Evolutionary conservation across 2,329 filamentous ascomycete species (phyloP), one percentile per base, ranked within the genome.

Genomic region (Talaromyces sp.): DNA sequence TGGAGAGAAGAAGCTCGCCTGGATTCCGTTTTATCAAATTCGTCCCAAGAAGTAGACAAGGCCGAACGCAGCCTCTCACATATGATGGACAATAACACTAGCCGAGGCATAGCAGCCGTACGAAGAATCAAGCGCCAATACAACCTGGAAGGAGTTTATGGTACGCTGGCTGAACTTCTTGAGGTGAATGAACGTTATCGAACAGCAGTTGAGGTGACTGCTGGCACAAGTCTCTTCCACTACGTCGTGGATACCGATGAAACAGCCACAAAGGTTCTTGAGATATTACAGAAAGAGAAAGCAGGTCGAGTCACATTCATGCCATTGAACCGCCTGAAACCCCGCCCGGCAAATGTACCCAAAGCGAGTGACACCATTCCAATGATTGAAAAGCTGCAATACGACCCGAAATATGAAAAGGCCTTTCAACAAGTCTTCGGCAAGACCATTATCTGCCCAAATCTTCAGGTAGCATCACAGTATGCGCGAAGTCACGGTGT

Each of bases 381-480:
- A 1, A 86, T 99, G 71, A 83, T 97, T 65, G 90, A 88, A 73
- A 97, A 96, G 78, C 86, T 98, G 67, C 85, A 87, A 58, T 99
- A 89, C 73, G 90, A 97, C 61, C 74, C 84, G 1, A 83, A 81
- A 67, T 97, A 89, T 71, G 92, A 96, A 66, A 90, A 88, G 71
- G 95, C 95, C 0, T 95, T 99, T 76, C 89, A 91, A 74, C 93
- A 97, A 75, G 92, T 99, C 0, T 99, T 99, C 78, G 95, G 93
- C 56, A 96, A 92, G 77, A 95, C 92, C 0, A 92, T 99, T 61
- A 90, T 99, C 64, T 98, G 95, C 70, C 93, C 94, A 2, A 96
- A 92, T 70, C 81, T 99, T 68, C 87, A 91, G 58, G 87, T 97
- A 66, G 95, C 93, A 58, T 88, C 91, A 13, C 93, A 97, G 74